phyloP scores from a whole-genome alignment of 495 filamentous ascomycete genomes.

The Penicillium ochrochloron region DNA sequence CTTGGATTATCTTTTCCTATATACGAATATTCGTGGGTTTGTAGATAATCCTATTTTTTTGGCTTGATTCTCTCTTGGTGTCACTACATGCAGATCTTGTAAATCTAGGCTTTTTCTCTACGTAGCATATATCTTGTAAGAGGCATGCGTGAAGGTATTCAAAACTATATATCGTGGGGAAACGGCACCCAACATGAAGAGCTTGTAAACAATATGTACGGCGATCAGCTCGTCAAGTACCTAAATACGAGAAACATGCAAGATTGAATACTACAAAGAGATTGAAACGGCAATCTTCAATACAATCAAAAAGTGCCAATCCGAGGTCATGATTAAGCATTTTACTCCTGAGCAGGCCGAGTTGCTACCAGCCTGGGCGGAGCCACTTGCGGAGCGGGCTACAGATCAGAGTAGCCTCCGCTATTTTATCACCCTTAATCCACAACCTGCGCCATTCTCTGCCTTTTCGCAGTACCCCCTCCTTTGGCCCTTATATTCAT shows the following conservation, averaged over 20 bases:
- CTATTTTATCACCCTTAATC: background rate
- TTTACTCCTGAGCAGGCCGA: background rate
- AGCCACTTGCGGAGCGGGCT: background rate
- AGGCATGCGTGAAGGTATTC: no score
- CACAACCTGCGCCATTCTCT: conserved; percentile 2
- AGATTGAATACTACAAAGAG: background rate
- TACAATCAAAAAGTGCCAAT: background rate
- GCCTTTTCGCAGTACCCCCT: background rate
- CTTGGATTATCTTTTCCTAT: background rate
- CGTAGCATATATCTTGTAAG: no score
- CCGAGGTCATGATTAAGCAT: background rate
- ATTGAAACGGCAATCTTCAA: background rate
- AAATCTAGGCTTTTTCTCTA: background rate
- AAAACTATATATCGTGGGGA: no score
- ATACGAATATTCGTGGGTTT: conserved; percentile 7
- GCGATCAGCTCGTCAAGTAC: no score
- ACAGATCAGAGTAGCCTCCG: background rate
- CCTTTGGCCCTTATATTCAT: conserved; percentile 16
- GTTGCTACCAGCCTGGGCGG: background rate
- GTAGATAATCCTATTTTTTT: conserved; percentile 15
- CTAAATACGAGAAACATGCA: no score
- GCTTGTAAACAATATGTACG: no score
- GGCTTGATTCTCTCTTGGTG: conserved; percentile 5
- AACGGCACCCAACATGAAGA: no score
- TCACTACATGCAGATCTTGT: background rate